A percentile compares a stretch with the other conserved stretches of the same genome.
phyloP scores from a whole-genome alignment of 345 rosid species.

The Brassica incana region DNA sequence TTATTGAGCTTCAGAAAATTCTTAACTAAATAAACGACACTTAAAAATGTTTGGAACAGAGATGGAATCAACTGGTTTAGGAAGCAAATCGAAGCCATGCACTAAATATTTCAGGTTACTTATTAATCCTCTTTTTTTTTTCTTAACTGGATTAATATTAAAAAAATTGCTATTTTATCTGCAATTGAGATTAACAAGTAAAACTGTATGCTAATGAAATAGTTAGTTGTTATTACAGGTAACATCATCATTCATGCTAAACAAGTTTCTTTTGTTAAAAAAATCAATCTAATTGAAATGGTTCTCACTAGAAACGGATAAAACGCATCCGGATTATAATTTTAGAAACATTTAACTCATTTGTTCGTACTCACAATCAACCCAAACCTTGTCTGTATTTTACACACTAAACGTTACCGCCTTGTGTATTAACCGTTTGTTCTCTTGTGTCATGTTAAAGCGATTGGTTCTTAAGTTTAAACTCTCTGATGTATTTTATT shows the following conservation, averaged over 20 bases:
- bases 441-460: constrained; percentile 14
- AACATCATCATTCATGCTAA: constrained; percentile 12
- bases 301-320: constrained; percentile 4
- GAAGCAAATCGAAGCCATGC: constrained; percentile 99
- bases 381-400: background rate
- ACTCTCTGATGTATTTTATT: constrained; percentile 14
- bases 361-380: constrained; percentile 6
- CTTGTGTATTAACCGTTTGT: background rate
- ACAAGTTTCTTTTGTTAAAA: background rate
- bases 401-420: background rate
- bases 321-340: background rate
- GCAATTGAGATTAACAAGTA: background rate
- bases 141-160: constrained; percentile 51
- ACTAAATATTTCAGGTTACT: constrained; percentile 96
- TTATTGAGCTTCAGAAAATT: background rate
- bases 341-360: constrained; percentile 11
- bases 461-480: constrained; percentile 9
- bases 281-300: background rate
- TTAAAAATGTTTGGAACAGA: background rate
- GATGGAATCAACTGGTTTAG: constrained; percentile 74
- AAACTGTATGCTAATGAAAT: constrained; percentile 22
- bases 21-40: background rate
- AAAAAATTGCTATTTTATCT: constrained; percentile 31
- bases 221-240: constrained; percentile 37
- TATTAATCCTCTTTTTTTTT: constrained; percentile 46